phyloP scores from a whole-genome alignment of 208 protist species.

The Endotrypanum monterogeii region DNA sequence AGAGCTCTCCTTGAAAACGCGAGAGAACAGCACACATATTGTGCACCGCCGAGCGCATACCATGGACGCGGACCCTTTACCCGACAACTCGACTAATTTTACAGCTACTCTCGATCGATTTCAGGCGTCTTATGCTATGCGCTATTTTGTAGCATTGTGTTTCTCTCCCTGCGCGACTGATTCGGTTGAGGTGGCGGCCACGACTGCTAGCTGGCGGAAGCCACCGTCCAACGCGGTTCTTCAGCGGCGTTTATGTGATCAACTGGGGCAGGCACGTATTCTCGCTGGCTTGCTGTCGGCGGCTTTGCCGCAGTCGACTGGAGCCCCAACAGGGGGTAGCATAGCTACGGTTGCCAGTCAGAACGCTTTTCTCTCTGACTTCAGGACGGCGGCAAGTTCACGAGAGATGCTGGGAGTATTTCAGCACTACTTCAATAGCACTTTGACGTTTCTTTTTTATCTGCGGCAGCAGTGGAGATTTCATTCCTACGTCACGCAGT shows the following conservation, averaged over 20 bases:
- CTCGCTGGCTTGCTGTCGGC: slow-evolving; percentile 17
- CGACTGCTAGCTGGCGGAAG: slow-evolving; percentile 6
- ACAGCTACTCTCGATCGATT: slow-evolving; percentile 29
- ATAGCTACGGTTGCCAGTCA: slow-evolving; percentile 8
- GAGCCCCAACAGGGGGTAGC: background rate
- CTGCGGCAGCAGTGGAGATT: slow-evolving; percentile 32
- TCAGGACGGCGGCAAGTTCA: slow-evolving; percentile 18
- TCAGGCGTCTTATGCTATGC: slow-evolving; percentile 29
- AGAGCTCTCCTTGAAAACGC: slow-evolving; percentile 18
- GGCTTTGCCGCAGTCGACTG: slow-evolving; percentile 13
- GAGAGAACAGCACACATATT: slow-evolving; percentile 12
- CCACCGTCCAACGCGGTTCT: slow-evolving; percentile 11
- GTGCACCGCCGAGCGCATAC: slow-evolving; percentile 26
- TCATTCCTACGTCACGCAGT: slow-evolving; percentile 35
- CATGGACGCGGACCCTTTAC: slow-evolving; percentile 22
- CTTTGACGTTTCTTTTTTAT: slow-evolving; percentile 27
- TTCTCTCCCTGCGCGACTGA: slow-evolving; percentile 20
- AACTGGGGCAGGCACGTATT: slow-evolving; percentile 22
- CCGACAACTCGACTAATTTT: slow-evolving; percentile 14
- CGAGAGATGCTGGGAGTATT: slow-evolving; percentile 29
- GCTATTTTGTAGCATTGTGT: slow-evolving; percentile 31
- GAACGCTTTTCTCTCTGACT: slow-evolving; percentile 11
- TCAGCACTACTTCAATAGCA: slow-evolving; percentile 31
- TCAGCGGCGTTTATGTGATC: slow-evolving; percentile 25
- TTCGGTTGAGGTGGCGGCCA: slow-evolving; percentile 8